Base-by-base conservation (phyloP, 441 rosid species). In the Monsonia emarginata region DNA sequence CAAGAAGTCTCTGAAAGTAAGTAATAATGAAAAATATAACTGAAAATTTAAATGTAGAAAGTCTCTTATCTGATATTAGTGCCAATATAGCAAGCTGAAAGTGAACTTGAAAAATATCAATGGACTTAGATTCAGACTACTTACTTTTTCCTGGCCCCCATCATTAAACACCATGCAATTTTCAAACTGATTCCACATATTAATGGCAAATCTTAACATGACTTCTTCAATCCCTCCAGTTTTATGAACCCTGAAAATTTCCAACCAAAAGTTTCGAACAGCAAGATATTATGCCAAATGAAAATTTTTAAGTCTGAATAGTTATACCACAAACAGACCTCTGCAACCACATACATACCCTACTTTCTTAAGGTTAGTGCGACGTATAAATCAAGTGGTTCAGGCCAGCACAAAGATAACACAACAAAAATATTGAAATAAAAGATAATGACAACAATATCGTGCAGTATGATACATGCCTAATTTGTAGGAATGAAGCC, bases 131-230 rank as follows among this genome's bases (percentile, higher is more conserved):
- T 52, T 1, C 52, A 67, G 31, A 42, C 57, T 54, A 65, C 86
- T 77, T 79, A 89, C 97, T 62, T 68, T 76, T 74, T 78, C 77
- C 71, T 61, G 68, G 27, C 57, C 16, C 63, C 66, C 74, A 72
- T 54, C 65, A 61, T 69, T 48, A 67, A 79, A 75, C 54, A 56
- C 77, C 67, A 28, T 54, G 52, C 71, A 81, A 48, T 71, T 75
- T 75, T 86, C 95, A 74, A 87, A 77, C 70, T 84, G 85, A 72
- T 78, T 74, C 94, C 92, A 90, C 48, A 90, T 80, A 69, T 78
- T 81, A 65, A 78, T 67, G 60, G 81, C 82, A 66, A 94, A 89
- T 67, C 63, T 81, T 68, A 83, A 69, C 58, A 79, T 62, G 67
- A 70, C 67, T 67, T 85, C 85, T 72, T 88, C 94, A 65, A 72